These are phyloP conservation scores for Podaxis sp. DNA, from an alignment of 768 basidiomycete species.

Conservation along the genomic window DNA sequence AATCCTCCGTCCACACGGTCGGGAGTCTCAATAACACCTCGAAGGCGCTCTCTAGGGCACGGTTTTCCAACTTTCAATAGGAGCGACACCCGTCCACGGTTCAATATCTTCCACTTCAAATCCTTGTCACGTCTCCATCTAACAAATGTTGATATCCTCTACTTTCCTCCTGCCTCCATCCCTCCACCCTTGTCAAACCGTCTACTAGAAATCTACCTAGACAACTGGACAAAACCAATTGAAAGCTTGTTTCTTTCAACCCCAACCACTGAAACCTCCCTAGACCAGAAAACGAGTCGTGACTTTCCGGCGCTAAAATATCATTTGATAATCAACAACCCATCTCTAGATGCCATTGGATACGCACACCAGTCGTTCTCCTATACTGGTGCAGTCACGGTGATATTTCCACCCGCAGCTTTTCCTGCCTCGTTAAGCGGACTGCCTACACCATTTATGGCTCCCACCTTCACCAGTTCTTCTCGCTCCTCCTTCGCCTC, in stretches of 20 bases:
- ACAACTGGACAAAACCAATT: neutral
- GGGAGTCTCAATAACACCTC: neutral
- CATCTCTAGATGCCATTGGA: neutral
- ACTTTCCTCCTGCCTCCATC: neutral
- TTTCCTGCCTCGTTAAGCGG: neutral
- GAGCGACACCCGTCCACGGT: neutral
- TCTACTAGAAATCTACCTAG: neutral
- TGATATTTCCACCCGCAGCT: neutral
- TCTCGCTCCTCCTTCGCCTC: neutral
- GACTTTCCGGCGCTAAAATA: neutral
- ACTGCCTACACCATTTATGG: neutral
- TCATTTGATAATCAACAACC: constrained; percentile 1
- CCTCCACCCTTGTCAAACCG: neutral
- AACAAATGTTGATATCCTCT: neutral
- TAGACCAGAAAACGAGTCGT: neutral
- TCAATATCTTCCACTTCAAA: neutral
- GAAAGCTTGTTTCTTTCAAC: neutral
- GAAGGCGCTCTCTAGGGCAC: too few species aligned
- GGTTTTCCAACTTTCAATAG: neutral
- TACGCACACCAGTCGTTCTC: neutral
- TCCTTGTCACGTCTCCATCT: neutral
- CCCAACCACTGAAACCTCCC: too few species aligned
- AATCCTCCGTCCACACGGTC: neutral
- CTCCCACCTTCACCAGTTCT: neutral
- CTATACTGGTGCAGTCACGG: neutral